A percentile compares a stretch with the other conserved stretches of the same genome.
These are phyloP conservation scores for Lunularia cruciata DNA, from an alignment of 225 moss, liverwort and hornwort genomes.

Conservation along the genomic window DNA sequence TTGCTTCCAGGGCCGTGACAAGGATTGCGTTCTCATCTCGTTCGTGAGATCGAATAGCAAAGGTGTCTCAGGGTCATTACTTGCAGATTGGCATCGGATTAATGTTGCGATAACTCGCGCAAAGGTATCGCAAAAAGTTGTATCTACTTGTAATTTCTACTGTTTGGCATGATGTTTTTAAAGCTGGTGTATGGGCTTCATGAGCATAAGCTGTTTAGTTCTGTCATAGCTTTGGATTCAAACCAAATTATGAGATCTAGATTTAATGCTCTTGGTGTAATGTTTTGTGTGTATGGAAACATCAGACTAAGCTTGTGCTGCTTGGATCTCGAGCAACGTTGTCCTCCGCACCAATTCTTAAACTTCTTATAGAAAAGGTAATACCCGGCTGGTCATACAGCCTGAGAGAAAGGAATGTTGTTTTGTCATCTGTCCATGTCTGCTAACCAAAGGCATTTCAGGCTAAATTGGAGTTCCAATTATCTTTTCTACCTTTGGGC, in stretches of 20 bases:
- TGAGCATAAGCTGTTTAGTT: not conserved
- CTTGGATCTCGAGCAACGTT: constrained; percentile 48
- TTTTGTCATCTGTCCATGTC: not conserved
- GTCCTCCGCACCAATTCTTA: constrained; percentile 49
- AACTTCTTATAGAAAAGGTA: constrained; percentile 48
- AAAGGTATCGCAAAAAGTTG: constrained; percentile 34
- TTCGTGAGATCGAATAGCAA: constrained; percentile 50
- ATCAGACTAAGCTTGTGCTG: constrained; percentile 53
- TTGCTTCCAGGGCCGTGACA: constrained; percentile 50
- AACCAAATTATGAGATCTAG: not conserved
- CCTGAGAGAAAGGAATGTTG: too few relatives aligned
- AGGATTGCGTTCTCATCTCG: constrained; percentile 57
- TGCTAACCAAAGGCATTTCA: not conserved
- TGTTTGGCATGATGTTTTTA: not conserved
- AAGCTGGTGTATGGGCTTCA: not conserved
- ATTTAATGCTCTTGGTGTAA: not conserved
- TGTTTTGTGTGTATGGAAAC: not conserved
- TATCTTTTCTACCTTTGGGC: not conserved
- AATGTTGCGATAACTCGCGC: constrained; percentile 59
- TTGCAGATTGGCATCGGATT: constrained; percentile 56
- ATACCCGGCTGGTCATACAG: too few relatives aligned
- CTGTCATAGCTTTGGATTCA: not conserved
- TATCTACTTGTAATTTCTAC: not conserved
- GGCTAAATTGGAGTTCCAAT: not conserved
- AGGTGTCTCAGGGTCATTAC: constrained; percentile 35